These are phyloP conservation scores for Aureobasidium sp. DNA, from an alignment of 2,329 filamentous ascomycete genomes.

Conservation along the genomic window DNA sequence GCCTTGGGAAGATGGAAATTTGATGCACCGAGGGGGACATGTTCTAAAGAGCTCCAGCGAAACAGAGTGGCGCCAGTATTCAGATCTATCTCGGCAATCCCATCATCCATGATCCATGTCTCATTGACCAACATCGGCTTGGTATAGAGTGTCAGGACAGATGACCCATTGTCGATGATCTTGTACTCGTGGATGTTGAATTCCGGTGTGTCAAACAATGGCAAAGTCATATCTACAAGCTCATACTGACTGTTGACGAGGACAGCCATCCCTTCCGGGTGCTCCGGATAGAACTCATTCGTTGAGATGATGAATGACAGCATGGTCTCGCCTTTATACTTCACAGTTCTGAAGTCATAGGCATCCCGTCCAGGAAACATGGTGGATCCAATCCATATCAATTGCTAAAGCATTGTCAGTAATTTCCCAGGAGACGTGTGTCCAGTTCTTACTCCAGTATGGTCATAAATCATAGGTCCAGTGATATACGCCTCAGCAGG, in stretches of 20 bases:
- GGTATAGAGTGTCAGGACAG: slow-evolving; percentile 20
- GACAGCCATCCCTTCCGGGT: slow-evolving; percentile 8
- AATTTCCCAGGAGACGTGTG: too few species aligned
- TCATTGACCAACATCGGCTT: slow-evolving; percentile 18
- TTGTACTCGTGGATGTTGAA: slow-evolving; percentile 34
- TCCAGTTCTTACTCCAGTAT: neutral
- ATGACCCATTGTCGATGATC: slow-evolving; percentile 24
- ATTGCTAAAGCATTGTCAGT: slow-evolving; percentile 9
- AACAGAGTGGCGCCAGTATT: slow-evolving; percentile 24
- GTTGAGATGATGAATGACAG: slow-evolving; percentile 11
- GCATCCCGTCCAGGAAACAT: slow-evolving; percentile 14
- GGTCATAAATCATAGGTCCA: slow-evolving; percentile 12
- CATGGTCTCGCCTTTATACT: neutral
- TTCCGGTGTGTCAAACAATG: slow-evolving; percentile 12
- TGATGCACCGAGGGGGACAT: slow-evolving; percentile 23
- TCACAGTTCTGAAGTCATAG: slow-evolving; percentile 14
- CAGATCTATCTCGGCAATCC: slow-evolving; percentile 28
- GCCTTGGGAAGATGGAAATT: slow-evolving; percentile 11
- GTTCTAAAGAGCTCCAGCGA: slow-evolving; percentile 25
- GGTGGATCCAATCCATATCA: slow-evolving; percentile 17
- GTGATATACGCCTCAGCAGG: slow-evolving; percentile 2
- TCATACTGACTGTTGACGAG: slow-evolving; percentile 13
- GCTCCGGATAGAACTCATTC: slow-evolving; percentile 1
- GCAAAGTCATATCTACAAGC: neutral
- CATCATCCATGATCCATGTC: slow-evolving; percentile 23